A percentile compares a stretch with the other conserved stretches of the same genome.
phyloP scores from a whole-genome alignment of 73 alveolate genomes.

The Symbiodinium natans region DNA sequence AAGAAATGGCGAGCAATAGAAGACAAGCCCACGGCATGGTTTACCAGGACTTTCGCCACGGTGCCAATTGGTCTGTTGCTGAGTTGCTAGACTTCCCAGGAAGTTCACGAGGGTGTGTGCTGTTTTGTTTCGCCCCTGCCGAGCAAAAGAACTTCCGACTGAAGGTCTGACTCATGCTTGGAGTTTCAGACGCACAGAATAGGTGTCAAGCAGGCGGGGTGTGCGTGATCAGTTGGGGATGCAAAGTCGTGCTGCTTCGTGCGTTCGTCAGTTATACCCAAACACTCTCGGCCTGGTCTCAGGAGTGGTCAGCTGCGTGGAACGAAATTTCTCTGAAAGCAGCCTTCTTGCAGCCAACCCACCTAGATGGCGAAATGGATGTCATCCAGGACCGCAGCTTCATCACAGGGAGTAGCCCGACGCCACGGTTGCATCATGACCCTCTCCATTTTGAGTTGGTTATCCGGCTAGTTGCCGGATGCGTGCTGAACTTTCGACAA shows the following conservation, averaged over 20 bases:
- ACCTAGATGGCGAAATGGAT: not conserved
- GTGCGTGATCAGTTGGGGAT: too few species aligned
- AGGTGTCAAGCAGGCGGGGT: conserved; percentile 49
- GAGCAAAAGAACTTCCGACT: not conserved
- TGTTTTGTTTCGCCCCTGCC: too few species aligned
- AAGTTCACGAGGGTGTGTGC: too few species aligned
- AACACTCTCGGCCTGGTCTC: too few species aligned
- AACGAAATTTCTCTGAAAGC: conserved; percentile 77
- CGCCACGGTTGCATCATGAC: not conserved
- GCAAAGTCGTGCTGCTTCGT: too few species aligned
- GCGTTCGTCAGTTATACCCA: too few species aligned
- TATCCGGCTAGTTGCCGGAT: not conserved
- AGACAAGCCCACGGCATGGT: too few species aligned
- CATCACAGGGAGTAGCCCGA: not conserved
- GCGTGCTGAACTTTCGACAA: too few species aligned
- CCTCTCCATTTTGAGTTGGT: too few species aligned
- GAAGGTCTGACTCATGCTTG: conserved; percentile 38
- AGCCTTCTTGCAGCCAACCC: conserved; percentile 50
- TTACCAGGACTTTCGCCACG: conserved; percentile 48
- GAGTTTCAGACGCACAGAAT: conserved; percentile 71
- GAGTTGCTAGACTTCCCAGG: not conserved
- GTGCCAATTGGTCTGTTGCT: conserved; percentile 44
- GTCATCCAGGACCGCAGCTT: not conserved
- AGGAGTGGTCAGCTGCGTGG: conserved; percentile 72
- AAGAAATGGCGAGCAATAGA: too few species aligned